Percentiles rank a stretch among this genome's conserved stretches.
These are phyloP conservation scores for Suillus lakei DNA, from an alignment of 768 basidiomycete genomes.

Conservation along the genomic window DNA sequence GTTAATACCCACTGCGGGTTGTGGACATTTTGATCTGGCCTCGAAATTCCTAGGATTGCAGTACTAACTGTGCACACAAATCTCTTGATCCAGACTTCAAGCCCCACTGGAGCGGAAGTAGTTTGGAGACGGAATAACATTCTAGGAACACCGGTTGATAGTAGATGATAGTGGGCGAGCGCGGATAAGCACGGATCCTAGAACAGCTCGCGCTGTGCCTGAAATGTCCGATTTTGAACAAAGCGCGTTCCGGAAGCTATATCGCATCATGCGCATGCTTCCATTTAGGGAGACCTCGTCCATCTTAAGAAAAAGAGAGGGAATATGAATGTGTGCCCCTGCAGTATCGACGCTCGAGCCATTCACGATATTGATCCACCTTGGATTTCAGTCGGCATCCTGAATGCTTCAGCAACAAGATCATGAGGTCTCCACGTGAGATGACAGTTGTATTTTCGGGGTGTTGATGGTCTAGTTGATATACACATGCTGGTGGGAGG, in stretches of 20 bases:
- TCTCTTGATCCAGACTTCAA: neutral
- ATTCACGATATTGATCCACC: neutral
- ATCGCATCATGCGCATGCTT: neutral
- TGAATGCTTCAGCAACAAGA: neutral
- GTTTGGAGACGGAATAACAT: neutral
- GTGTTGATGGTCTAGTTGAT: neutral
- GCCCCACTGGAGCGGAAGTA: neutral
- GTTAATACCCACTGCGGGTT: neutral
- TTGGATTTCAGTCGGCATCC: neutral
- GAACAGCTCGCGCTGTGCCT: neutral
- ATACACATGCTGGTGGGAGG: constrained; percentile 6
- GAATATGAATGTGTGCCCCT: neutral
- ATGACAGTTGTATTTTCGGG: neutral
- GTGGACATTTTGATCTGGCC: neutral
- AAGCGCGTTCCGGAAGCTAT: neutral
- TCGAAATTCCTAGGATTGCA: neutral
- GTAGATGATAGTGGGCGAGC: neutral
- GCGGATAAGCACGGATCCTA: neutral
- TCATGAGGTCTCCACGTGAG: neutral
- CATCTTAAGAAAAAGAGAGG: neutral
- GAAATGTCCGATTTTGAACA: neutral
- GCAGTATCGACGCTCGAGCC: neutral
- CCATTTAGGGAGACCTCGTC: neutral
- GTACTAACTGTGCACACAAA: neutral
- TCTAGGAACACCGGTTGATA: neutral